These are phyloP conservation scores for Brettanomyces anomalus DNA, from an alignment of 805 yeast species.

Conservation along the genomic window DNA sequence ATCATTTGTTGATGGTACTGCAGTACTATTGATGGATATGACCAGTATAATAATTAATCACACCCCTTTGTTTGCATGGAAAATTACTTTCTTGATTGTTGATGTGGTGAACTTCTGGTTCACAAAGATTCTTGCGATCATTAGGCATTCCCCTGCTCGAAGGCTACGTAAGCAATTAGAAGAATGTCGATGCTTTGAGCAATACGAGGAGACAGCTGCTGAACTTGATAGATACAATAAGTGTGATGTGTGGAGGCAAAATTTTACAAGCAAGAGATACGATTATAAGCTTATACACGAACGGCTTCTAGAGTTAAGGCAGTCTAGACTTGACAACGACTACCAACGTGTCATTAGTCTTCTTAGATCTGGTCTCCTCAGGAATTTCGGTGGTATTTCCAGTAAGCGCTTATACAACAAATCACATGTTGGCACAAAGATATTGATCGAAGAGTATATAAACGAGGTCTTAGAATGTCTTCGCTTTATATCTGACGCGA, in stretches of 20 bases:
- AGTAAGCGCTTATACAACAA: constrained; percentile 71
- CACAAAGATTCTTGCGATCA: constrained; percentile 6
- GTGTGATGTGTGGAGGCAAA: constrained; percentile 65
- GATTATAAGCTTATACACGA: constrained; percentile 79
- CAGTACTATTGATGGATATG: neutral
- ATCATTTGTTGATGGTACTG: neutral
- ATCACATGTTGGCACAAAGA: constrained; percentile 82
- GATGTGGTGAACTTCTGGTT: constrained; percentile 37
- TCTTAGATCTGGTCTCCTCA: constrained; percentile 70
- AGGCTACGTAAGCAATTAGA: constrained; percentile 3
- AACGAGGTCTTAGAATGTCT: constrained; percentile 66
- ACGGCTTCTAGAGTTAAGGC: constrained; percentile 50
- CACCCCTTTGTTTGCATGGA: constrained; percentile 17
- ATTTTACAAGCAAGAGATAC: constrained; percentile 70
- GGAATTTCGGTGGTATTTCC: constrained; percentile 89
- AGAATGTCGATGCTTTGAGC: constrained; percentile 34
- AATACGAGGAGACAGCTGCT: constrained; percentile 55
- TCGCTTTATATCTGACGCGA: constrained; percentile 36
- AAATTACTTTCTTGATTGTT: constrained; percentile 28
- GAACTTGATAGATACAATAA: constrained; percentile 44
- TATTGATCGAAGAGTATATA: constrained; percentile 79
- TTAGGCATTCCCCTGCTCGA: constrained; percentile 9
- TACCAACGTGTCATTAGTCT: constrained; percentile 50
- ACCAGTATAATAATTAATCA: neutral
- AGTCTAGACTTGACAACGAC: constrained; percentile 54